A percentile compares a stretch with the other conserved stretches of the same genome.
Evolutionary conservation across 2,329 filamentous ascomycete genomes (phyloP).

Genomic region (Lanzia echinophila): DNA sequence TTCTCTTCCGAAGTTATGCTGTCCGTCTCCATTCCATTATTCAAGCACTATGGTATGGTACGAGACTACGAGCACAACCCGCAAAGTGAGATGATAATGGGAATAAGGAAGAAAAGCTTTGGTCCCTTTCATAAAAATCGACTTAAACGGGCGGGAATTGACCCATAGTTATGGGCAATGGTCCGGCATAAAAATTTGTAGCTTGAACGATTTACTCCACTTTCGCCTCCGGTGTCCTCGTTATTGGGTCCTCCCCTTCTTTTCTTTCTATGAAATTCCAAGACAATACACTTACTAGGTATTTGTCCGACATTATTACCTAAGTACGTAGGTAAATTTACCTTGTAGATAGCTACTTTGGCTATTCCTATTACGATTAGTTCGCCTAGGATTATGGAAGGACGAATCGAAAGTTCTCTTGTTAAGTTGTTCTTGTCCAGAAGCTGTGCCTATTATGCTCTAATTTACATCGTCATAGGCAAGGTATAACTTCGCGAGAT

Average conservation of each 20-base stretch:
- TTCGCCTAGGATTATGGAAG: conserved; percentile 8
- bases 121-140: background rate
- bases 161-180: background rate
- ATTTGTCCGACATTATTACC: background rate
- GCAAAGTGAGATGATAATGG: background rate
- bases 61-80: background rate
- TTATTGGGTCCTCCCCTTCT: background rate
- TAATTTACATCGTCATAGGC: no score
- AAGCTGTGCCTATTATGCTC: background rate
- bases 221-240: background rate
- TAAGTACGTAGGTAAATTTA: no score
- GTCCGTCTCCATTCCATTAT: no score
- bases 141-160: background rate
- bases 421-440: background rate
- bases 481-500: no score
- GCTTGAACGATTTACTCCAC: background rate
- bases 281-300: background rate
- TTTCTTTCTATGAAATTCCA: background rate
- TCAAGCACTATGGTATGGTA: no score
- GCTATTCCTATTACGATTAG: background rate
- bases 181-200: background rate
- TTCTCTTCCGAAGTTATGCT: background rate
- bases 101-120: background rate
- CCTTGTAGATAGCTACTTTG: background rate
- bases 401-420: conserved; percentile 6